Evolutionary conservation across 768 basidiomycete genomes (phyloP).

Genomic region (Postia placenta): DNA sequence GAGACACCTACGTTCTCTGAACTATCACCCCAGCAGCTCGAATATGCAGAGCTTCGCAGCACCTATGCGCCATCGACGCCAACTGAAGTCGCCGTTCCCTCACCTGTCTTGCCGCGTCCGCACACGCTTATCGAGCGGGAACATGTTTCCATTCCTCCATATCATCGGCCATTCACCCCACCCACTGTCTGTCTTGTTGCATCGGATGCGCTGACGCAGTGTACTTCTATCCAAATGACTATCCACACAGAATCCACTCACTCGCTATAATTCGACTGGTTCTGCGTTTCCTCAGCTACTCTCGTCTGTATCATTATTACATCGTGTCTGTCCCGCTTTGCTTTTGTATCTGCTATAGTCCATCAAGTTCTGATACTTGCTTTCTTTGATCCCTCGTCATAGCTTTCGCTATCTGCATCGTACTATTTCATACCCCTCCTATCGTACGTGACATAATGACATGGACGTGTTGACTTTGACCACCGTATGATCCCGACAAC

Average conservation of each 20-base stretch:
- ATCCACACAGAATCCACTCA: conserved; percentile 2
- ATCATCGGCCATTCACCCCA: conserved; percentile 13
- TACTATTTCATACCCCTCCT: not conserved
- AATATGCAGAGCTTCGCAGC: not conserved
- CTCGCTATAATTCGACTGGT: not conserved
- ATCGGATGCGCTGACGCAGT: not conserved
- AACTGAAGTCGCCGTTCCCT: not conserved
- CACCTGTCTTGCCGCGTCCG: not conserved
- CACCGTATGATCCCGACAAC: no score
- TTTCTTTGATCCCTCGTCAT: not conserved
- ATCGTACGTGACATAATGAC: no score
- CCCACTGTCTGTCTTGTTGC: not conserved
- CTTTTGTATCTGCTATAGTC: no score
- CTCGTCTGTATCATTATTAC: conserved; percentile 3
- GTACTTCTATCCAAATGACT: not conserved
- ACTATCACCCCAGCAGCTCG: not conserved
- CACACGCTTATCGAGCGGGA: not conserved
- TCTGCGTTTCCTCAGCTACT: not conserved
- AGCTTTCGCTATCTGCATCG: not conserved
- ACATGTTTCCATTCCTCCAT: conserved; percentile 1
- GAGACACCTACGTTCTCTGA: not conserved
- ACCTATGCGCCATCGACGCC: not conserved
- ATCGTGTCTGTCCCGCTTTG: not conserved
- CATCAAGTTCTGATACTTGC: not conserved
- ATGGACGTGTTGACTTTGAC: no score